phyloP scores from a whole-genome alignment of 345 rosid species.

The Dipteronia dyeriana region DNA sequence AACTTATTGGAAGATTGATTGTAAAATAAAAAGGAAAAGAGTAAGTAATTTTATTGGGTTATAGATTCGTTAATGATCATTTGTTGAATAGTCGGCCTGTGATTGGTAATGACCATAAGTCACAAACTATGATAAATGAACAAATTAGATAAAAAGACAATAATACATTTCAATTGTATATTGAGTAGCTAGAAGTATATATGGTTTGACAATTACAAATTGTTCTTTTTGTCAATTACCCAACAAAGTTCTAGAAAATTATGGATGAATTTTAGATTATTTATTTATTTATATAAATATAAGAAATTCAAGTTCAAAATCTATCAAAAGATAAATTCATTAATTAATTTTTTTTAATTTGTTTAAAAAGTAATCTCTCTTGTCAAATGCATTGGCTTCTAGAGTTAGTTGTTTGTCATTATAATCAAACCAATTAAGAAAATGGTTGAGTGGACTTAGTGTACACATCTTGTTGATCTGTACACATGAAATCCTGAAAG shows the following conservation, averaged over 20 bases:
- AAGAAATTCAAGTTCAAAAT: neutral
- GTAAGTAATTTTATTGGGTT: neutral
- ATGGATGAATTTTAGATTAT: no score
- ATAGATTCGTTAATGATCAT: neutral
- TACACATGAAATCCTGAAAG: conserved; percentile 8
- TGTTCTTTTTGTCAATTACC: no score
- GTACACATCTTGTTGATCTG: conserved; percentile 6
- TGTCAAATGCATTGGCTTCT: neutral
- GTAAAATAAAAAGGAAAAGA: neutral
- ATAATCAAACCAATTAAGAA: conserved; percentile 1
- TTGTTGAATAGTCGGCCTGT: neutral
- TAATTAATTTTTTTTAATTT: neutral
- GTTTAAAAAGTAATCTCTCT: neutral
- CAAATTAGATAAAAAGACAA: neutral
- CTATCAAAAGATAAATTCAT: neutral
- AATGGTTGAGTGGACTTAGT: conserved; percentile 19
- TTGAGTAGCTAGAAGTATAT: neutral
- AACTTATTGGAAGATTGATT: neutral
- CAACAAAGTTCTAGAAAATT: no score
- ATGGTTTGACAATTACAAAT: neutral
- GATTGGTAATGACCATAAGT: neutral
- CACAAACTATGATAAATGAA: neutral
- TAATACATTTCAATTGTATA: neutral
- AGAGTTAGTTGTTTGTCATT: neutral
- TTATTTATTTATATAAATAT: no score